Conservation (phyloP, 805 yeast genomes). For the Clavispora fructus region DNA sequence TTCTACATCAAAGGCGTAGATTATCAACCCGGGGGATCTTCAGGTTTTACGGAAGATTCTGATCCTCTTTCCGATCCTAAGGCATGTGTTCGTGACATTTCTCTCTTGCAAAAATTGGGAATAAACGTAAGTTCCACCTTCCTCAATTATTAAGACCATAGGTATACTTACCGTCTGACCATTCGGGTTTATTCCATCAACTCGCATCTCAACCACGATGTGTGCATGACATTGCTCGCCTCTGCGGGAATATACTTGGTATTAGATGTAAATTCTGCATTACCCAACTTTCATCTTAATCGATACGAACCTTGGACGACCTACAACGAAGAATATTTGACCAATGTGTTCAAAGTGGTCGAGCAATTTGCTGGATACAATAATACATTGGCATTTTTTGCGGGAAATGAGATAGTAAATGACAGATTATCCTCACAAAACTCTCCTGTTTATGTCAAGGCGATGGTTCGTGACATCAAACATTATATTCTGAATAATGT, state of each 20-base stretch:
- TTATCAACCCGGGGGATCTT: slow-evolving; percentile 94
- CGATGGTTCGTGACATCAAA: slow-evolving; percentile 77
- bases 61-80: slow-evolving; percentile 78
- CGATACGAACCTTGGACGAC: slow-evolving; percentile 93
- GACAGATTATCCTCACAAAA: slow-evolving; percentile 62
- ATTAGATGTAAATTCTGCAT: slow-evolving; percentile 87
- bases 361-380: slow-evolving; percentile 80
- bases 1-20: slow-evolving; percentile 85
- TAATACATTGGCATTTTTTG: slow-evolving; percentile 86
- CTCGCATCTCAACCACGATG: slow-evolving; percentile 76
- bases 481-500: slow-evolving; percentile 54
- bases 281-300: slow-evolving; percentile 71
- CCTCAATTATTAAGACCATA: background rate
- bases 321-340: slow-evolving; percentile 63
- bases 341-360: slow-evolving; percentile 72
- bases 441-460: slow-evolving; percentile 76
- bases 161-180: slow-evolving; percentile 34
- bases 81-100: slow-evolving; percentile 76
- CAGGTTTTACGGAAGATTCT: slow-evolving; percentile 48
- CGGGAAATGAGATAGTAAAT: slow-evolving; percentile 87
- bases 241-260: slow-evolving; percentile 89
- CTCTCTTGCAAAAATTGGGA: slow-evolving; percentile 75
- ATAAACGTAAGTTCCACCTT: slow-evolving; percentile 46
- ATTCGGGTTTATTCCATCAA: slow-evolving; percentile 84
- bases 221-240: slow-evolving; percentile 87